phyloP scores from a whole-genome alignment of 768 basidiomycete genomes.

The Termitomyces sp. region DNA sequence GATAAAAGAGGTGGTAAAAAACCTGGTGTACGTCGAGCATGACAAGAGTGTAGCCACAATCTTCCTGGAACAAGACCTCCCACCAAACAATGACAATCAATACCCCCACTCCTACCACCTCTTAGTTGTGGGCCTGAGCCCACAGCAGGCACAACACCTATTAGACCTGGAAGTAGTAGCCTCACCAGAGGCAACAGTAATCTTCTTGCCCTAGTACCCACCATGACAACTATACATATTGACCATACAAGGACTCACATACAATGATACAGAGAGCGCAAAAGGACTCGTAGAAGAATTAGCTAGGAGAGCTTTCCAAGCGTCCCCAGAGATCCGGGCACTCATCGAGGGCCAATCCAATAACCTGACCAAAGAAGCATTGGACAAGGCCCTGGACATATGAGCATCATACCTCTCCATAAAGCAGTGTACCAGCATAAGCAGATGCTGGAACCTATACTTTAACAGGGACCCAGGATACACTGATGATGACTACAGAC shows the following conservation, averaged over 20 bases:
- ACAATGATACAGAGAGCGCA: background rate
- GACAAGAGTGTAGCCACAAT: background rate
- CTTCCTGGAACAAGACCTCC: background rate
- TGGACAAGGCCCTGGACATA: background rate
- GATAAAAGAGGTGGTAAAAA: background rate
- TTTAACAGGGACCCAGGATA: background rate
- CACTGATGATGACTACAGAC: background rate
- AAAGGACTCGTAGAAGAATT: background rate
- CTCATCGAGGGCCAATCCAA: background rate
- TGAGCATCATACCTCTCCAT: background rate
- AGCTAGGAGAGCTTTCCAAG: background rate
- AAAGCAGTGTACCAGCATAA: rapidly evolving
- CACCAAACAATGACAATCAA: background rate
- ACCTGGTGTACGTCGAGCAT: background rate
- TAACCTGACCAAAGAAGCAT: rapidly evolving
- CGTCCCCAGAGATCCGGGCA: background rate
- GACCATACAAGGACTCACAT: background rate
- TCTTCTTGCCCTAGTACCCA: background rate
- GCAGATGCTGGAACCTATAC: background rate
- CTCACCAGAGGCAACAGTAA: background rate
- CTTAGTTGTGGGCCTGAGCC: background rate
- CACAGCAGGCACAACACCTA: background rate
- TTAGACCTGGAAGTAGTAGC: background rate
- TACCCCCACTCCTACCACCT: background rate
- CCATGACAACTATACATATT: background rate